phyloP scores from a whole-genome alignment of 306 rosid genomes.

The Carpinus viminea region DNA sequence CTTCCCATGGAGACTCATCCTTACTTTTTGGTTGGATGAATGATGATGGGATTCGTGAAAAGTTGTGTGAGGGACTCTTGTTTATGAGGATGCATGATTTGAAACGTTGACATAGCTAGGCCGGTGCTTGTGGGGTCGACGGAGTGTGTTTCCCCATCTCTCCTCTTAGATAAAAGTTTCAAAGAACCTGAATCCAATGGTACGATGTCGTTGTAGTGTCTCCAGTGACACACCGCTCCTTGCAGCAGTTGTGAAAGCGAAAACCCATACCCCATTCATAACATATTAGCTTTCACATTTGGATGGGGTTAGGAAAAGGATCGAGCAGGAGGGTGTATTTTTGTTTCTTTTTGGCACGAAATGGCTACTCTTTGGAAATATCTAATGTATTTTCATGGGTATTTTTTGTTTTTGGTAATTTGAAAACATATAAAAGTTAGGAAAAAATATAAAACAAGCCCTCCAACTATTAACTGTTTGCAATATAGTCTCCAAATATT shows the following conservation, averaged over 20 bases:
- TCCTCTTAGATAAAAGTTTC: neutral
- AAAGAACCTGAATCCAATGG: conserved; percentile 2
- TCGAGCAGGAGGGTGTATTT: too few relatives aligned
- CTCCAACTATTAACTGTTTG: too few relatives aligned
- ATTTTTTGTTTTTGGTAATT: too few relatives aligned
- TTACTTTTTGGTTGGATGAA: neutral
- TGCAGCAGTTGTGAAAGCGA: neutral
- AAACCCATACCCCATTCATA: neutral
- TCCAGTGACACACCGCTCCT: neutral
- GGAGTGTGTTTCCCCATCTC: neutral
- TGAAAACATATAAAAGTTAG: too few relatives aligned
- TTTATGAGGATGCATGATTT: conserved; percentile 10
- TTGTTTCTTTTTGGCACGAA: too few relatives aligned
- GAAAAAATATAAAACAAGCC: too few relatives aligned
- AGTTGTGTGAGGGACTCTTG: conserved; percentile 24
- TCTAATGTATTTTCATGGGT: too few relatives aligned
- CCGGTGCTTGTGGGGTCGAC: conserved; percentile 22
- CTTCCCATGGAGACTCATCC: conserved; percentile 19
- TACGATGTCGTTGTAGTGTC: neutral
- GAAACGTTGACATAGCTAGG: conserved; percentile 13
- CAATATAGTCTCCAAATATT: too few relatives aligned
- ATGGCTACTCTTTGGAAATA: too few relatives aligned
- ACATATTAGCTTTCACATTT: too few relatives aligned
- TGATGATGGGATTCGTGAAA: conserved; percentile 34
- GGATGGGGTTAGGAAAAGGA: neutral